phyloP scores from a whole-genome alignment of 352 stramenopile species.

The Pythium scleroteichum region DNA sequence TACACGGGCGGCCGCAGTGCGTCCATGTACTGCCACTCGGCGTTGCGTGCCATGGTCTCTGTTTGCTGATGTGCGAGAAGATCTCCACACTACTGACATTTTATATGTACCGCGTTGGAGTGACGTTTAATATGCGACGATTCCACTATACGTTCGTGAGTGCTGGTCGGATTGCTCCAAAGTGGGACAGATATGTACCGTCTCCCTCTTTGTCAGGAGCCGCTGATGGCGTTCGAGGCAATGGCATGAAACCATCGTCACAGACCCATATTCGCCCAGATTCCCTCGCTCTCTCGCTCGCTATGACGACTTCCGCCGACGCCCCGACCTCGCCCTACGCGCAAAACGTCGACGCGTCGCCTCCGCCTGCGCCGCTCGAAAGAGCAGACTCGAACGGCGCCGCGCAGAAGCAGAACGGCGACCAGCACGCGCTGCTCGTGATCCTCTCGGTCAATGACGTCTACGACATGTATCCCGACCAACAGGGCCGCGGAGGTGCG shows the following conservation, averaged over 20 bases:
- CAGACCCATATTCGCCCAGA: not conserved
- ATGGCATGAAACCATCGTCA: not conserved
- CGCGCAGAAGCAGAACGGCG: not conserved
- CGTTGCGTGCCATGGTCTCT: conserved; percentile 12
- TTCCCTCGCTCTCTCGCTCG: not conserved
- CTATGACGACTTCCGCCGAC: conserved; percentile 1
- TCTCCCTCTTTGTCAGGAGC: not conserved
- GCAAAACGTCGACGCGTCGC: not conserved
- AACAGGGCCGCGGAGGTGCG: conserved; percentile 52
- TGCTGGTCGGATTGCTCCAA: conserved; percentile 6
- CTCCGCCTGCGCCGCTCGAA: not conserved
- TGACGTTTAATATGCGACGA: no score
- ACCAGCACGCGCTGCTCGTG: conserved; percentile 35
- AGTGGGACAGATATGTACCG: not conserved
- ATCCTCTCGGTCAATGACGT: conserved; percentile 76
- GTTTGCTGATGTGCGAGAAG: not conserved
- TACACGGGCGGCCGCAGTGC: conserved; percentile 65
- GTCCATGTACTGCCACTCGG: conserved; percentile 58
- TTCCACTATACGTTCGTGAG: conserved; percentile 1
- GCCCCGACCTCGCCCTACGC: not conserved
- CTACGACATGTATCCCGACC: conserved; percentile 70
- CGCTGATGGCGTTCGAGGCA: not conserved
- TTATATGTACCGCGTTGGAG: no score
- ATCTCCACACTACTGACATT: no score
- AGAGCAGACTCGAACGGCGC: not conserved